Percentiles rank a stretch among this genome's conserved stretches.
phyloP scores from a whole-genome alignment of 495 filamentous ascomycete species.

The Trichoderma erinaceum region DNA sequence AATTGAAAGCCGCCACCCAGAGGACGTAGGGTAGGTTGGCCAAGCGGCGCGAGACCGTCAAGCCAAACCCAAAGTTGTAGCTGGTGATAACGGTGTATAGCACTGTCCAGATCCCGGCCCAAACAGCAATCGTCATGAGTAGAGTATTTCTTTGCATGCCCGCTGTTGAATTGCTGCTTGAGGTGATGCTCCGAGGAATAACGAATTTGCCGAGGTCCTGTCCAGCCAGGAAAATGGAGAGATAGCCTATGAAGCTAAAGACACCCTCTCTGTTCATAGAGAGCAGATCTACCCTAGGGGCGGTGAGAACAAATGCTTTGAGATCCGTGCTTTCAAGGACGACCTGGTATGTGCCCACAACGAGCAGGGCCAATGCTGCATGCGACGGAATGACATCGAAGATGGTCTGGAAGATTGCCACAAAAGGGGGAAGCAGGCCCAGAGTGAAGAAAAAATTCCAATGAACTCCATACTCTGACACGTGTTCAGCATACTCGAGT shows the following conservation, averaged over 20 bases:
- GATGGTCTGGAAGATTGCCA: constrained; percentile 73
- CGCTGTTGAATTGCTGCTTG: constrained; percentile 27
- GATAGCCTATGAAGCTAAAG: constrained; percentile 87
- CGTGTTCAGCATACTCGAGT: constrained; percentile 92
- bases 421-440: constrained; percentile 79
- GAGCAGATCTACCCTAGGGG: constrained; percentile 66
- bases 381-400: constrained; percentile 61
- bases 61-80: constrained; percentile 59
- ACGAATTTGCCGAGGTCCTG: constrained; percentile 74
- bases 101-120: constrained; percentile 57
- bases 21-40: constrained; percentile 92
- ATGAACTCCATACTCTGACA: constrained; percentile 95
- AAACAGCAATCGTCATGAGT: constrained; percentile 52
- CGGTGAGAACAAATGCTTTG: constrained; percentile 78
- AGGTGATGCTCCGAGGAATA: constrained; percentile 54
- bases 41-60: constrained; percentile 77
- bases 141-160: constrained; percentile 45
- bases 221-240: constrained; percentile 90
- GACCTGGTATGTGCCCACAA: constrained; percentile 63
- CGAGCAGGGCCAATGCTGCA: constrained; percentile 59
- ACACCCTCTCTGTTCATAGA: constrained; percentile 91
- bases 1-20: constrained; percentile 89
- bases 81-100: constrained; percentile 62
- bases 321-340: constrained; percentile 69
- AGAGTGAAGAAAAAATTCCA: constrained; percentile 99